A percentile compares a stretch with the other conserved stretches of the same genome.
Evolutionary conservation across 768 basidiomycete species (phyloP).

Genomic region (Boletus reticulatus): DNA sequence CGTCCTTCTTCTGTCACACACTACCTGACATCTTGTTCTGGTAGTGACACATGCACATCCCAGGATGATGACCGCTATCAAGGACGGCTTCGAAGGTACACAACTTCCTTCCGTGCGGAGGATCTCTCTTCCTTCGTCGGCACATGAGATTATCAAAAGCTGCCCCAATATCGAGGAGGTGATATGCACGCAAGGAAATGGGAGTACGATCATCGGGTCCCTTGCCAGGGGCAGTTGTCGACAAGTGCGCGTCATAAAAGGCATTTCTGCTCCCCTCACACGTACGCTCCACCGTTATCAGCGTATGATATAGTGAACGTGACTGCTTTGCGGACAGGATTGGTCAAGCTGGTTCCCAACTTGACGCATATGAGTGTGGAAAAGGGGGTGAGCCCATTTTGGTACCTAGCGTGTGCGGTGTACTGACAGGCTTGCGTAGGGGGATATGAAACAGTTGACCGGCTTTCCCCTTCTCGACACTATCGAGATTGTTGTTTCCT

Average conservation of each 20-base stretch:
- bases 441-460: not conserved
- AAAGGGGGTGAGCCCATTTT: not conserved
- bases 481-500: not conserved
- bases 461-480: not conserved
- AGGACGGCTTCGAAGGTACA: constrained; percentile 3
- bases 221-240: constrained; percentile 2
- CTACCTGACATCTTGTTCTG: not conserved
- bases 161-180: constrained; percentile 9
- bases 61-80: constrained; percentile 1
- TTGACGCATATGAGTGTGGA: not conserved
- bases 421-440: not conserved
- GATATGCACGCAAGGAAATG: not conserved
- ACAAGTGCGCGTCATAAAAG: not conserved
- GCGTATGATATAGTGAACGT: not conserved
- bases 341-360: constrained; percentile 5
- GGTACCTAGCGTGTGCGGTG: not conserved
- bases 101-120: constrained; percentile 5
- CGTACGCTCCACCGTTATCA: constrained; percentile 9
- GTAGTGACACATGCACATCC: constrained; percentile 1
- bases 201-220: constrained; percentile 1
- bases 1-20: not conserved
- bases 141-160: constrained; percentile 8
- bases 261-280: not conserved
- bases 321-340: not conserved
- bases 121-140: constrained; percentile 4